phyloP scores from a whole-genome alignment of 2,329 filamentous ascomycete genomes.

The Clathrospora elynae region DNA sequence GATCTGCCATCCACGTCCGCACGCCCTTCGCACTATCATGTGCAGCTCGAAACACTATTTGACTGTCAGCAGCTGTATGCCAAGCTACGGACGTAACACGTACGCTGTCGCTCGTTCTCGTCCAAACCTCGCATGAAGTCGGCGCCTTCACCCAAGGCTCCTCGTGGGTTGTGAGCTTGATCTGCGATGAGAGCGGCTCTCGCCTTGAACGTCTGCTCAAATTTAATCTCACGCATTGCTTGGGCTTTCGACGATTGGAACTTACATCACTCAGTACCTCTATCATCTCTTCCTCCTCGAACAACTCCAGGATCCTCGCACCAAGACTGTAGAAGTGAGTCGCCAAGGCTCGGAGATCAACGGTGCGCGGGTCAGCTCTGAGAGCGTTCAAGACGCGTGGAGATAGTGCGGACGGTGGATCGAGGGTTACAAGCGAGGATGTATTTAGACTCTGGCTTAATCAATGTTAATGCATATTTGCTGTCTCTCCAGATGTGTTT shows the following conservation, averaged over 20 bases:
- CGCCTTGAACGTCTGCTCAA: constrained; percentile 72
- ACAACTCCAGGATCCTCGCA: constrained; percentile 83
- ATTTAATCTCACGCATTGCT: constrained; percentile 10
- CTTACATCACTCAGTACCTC: constrained; percentile 59
- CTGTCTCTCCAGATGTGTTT: constrained; percentile 12
- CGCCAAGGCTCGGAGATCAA: constrained; percentile 81
- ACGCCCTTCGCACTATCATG: constrained; percentile 56
- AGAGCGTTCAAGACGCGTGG: constrained; percentile 84
- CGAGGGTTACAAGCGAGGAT: constrained; percentile 66
- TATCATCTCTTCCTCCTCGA: constrained; percentile 82
- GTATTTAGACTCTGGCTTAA: constrained; percentile 43
- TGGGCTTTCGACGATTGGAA: background rate
- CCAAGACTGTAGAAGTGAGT: constrained; percentile 88
- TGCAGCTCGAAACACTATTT: constrained; percentile 54
- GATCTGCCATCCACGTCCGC: constrained; percentile 52
- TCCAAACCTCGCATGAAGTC: constrained; percentile 89
- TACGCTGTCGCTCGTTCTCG: constrained; percentile 78
- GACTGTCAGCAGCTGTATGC: constrained; percentile 8
- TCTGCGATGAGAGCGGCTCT: constrained; percentile 83
- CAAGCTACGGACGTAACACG: constrained; percentile 26
- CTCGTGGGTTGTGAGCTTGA: constrained; percentile 83
- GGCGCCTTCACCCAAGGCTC: constrained; percentile 67
- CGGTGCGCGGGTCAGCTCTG: constrained; percentile 84
- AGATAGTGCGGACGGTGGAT: constrained; percentile 77
- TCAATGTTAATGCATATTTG: constrained; percentile 10